Percentiles rank a stretch among this genome's conserved stretches.
Conservation (phyloP, 768 basidiomycete genomes). For the Xerocomus potaroensis region DNA sequence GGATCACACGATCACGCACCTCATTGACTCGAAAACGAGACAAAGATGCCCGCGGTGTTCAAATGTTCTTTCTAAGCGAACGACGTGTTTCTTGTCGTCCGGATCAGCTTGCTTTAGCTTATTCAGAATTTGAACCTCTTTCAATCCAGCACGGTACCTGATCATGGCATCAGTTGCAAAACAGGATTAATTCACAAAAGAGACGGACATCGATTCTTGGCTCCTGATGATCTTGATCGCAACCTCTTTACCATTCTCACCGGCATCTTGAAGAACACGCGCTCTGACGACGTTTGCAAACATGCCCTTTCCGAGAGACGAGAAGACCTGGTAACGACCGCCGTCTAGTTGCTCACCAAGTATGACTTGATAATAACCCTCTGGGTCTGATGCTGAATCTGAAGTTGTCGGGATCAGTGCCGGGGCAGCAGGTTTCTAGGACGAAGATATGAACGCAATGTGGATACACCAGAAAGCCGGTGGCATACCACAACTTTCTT, state of each 20-base stretch:
- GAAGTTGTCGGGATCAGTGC: conserved; percentile 71
- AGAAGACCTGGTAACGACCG: conserved; percentile 91
- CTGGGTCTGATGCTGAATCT: conserved; percentile 89
- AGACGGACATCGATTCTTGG: conserved; percentile 91
- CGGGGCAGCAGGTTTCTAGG: conserved; percentile 48
- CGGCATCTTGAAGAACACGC: conserved; percentile 65
- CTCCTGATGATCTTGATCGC: conserved; percentile 96
- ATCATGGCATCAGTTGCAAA: conserved; percentile 5
- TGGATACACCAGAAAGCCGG: neutral
- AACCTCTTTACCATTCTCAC: conserved; percentile 65
- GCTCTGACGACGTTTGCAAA: conserved; percentile 96
- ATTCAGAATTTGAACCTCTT: conserved; percentile 86
- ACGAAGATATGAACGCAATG: conserved; percentile 2
- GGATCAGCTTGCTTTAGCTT: conserved; percentile 87
- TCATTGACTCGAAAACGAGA: conserved; percentile 90
- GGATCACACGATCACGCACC: conserved; percentile 43
- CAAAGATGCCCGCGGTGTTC: conserved; percentile 97
- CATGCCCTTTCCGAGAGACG: conserved; percentile 97
- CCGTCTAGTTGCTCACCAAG: conserved; percentile 92
- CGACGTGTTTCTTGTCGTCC: conserved; percentile 94
- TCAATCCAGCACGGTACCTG: conserved; percentile 93
- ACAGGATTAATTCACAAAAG: conserved; percentile 1
- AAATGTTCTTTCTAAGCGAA: conserved; percentile 90
- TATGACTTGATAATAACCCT: conserved; percentile 94
- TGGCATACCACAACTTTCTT: conserved; percentile 53